Evolutionary conservation across 1,284 basidiomycete genomes (phyloP).

Genomic region (Austroboletus rostrupii): DNA sequence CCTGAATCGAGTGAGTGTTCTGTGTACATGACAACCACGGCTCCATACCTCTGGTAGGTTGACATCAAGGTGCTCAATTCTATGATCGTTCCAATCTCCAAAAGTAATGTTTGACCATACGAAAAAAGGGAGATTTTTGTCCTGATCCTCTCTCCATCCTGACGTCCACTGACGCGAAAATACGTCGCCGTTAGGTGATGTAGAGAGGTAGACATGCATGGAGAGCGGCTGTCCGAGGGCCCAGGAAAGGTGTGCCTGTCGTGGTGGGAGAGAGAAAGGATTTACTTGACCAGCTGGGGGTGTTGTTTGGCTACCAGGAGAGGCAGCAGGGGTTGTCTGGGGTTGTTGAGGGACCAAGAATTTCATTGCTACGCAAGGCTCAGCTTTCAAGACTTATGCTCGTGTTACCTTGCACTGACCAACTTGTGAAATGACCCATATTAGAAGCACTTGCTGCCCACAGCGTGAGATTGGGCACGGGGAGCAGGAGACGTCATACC

Average conservation of each 20-base stretch:
- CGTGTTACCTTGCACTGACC: conserved; percentile 38
- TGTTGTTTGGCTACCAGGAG: conserved; percentile 24
- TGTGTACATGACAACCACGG: conserved; percentile 1
- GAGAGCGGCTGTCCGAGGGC: conserved; percentile 52
- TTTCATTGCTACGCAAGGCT: conserved; percentile 37
- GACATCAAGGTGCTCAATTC: conserved; percentile 63
- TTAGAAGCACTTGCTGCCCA: conserved; percentile 59
- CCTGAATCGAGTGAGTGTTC: conserved; percentile 37
- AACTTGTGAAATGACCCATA: conserved; percentile 59
- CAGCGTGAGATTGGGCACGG: conserved; percentile 2
- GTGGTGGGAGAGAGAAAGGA: conserved; percentile 49
- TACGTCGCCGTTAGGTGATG: conserved; percentile 54
- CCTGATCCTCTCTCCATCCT: conserved; percentile 43
- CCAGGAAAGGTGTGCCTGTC: conserved; percentile 55
- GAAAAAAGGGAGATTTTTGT: conserved; percentile 58
- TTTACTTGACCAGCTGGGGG: conserved; percentile 27
- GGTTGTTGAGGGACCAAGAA: conserved; percentile 37
- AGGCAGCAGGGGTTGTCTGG: conserved; percentile 20
- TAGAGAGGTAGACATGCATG: conserved; percentile 76
- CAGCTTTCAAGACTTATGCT: neutral
- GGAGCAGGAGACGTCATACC: conserved; percentile 15
- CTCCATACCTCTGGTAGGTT: conserved; percentile 66
- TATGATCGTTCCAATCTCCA: conserved; percentile 73
- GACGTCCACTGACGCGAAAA: conserved; percentile 53
- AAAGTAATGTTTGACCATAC: conserved; percentile 83